These are phyloP conservation scores for Leccinum longicurvipes DNA, from an alignment of 768 basidiomycete genomes.

Conservation along the genomic window DNA sequence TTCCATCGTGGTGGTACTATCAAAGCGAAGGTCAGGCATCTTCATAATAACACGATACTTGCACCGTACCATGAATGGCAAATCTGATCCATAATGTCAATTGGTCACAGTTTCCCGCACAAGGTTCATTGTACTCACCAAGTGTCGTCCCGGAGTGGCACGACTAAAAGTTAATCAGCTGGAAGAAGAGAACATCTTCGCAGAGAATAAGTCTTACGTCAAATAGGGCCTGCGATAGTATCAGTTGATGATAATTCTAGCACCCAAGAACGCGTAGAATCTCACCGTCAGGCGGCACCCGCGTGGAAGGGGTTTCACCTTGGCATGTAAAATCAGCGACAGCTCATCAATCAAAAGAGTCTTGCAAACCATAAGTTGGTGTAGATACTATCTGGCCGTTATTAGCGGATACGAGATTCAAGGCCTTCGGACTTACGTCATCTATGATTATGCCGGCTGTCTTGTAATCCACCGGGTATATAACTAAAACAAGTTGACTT, in stretches of 20 bases:
- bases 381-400: constrained; percentile 32
- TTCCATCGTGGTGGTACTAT: constrained; percentile 61
- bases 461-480: constrained; percentile 88
- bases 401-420: neutral
- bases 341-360: neutral
- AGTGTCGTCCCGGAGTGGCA: constrained; percentile 52
- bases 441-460: constrained; percentile 74
- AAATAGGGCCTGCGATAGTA: constrained; percentile 37
- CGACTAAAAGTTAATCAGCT: constrained; percentile 27
- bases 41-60: neutral
- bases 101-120: neutral
- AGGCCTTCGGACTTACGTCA: constrained; percentile 45
- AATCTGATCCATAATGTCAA: constrained; percentile 7
- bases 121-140: constrained; percentile 23
- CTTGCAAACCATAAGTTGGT: constrained; percentile 38
- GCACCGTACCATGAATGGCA: constrained; percentile 28
- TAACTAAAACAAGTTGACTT: constrained; percentile 43
- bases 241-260: neutral
- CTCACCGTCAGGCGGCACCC: constrained; percentile 64
- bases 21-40: neutral
- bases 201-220: constrained; percentile 37
- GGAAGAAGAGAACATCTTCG: neutral
- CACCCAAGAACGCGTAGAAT: neutral
- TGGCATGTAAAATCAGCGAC: constrained; percentile 1
- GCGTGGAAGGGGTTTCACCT: constrained; percentile 53